These are phyloP conservation scores for Irpex rosettiformis DNA, from an alignment of 1,284 basidiomycete genomes.

Conservation along the genomic window DNA sequence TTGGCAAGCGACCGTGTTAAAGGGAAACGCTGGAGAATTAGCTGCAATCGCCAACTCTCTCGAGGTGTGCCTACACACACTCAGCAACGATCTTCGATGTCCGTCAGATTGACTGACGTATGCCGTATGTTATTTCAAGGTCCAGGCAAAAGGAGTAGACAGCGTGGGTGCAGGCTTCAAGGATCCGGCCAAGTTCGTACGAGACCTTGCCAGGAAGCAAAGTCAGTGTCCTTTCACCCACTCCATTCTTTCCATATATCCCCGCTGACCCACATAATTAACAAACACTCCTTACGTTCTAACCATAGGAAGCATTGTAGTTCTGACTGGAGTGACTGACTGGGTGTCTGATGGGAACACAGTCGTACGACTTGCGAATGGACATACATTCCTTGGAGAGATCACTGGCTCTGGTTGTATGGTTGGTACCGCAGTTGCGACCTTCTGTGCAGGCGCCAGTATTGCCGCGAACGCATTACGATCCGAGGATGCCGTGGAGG, in stretches of 20 bases:
- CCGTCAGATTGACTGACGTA: background rate
- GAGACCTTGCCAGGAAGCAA: constrained; percentile 70
- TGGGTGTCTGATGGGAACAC: constrained; percentile 83
- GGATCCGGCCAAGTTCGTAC: constrained; percentile 73
- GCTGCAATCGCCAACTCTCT: constrained; percentile 69
- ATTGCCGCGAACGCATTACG: constrained; percentile 26
- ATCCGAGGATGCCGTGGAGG: constrained; percentile 21
- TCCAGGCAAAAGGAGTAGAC: constrained; percentile 86
- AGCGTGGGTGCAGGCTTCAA: constrained; percentile 74
- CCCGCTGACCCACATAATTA: background rate
- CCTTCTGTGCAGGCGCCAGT: constrained; percentile 74
- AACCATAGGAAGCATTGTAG: constrained; percentile 69
- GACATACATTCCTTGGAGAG: constrained; percentile 68
- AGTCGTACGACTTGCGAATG: constrained; percentile 74
- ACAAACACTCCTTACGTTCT: background rate
- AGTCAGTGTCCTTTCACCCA: constrained; percentile 41
- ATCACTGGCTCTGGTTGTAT: constrained; percentile 94
- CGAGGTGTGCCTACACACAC: constrained; percentile 49
- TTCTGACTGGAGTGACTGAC: constrained; percentile 81
- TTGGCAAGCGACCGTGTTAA: constrained; percentile 91
- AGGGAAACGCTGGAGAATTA: constrained; percentile 94
- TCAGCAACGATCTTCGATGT: background rate
- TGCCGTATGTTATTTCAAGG: constrained; percentile 36
- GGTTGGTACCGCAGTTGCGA: constrained; percentile 73
- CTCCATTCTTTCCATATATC: background rate